A percentile compares a stretch with the other conserved stretches of the same genome.
phyloP scores from a whole-genome alignment of 225 moss, liverwort and hornwort genomes.

The Straminergon stramineum region DNA sequence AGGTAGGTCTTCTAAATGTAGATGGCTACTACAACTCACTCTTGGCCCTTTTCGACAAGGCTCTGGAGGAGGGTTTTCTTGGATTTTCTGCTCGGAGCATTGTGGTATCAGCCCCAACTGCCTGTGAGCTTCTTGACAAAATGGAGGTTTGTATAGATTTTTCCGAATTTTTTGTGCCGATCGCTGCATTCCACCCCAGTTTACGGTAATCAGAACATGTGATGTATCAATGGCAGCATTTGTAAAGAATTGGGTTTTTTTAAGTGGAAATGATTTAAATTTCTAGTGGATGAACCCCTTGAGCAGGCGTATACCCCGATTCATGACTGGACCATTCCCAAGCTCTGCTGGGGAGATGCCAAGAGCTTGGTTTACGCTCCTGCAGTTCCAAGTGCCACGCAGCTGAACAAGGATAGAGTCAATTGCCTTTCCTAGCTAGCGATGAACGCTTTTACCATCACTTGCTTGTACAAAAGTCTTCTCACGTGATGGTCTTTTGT shows the following conservation, averaged over 20 bases:
- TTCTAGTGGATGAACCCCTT: not conserved
- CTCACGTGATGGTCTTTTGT: not conserved
- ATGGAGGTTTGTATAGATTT: slow-evolving; percentile 44
- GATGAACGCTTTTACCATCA: not conserved
- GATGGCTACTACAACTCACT: slow-evolving; percentile 89
- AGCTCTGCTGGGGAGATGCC: slow-evolving; percentile 32
- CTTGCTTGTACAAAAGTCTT: not conserved
- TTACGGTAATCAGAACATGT: not conserved
- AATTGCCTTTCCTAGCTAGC: not conserved
- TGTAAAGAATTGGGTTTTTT: not conserved
- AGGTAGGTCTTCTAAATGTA: slow-evolving; percentile 85
- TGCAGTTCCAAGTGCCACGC: not conserved
- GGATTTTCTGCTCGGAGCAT: slow-evolving; percentile 51
- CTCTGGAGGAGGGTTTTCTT: slow-evolving; percentile 77
- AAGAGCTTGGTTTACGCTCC: slow-evolving; percentile 1
- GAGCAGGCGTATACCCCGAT: slow-evolving; percentile 14
- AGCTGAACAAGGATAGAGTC: not conserved
- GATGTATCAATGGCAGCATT: not conserved
- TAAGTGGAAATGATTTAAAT: not conserved
- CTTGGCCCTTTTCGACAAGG: slow-evolving; percentile 73
- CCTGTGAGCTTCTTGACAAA: slow-evolving; percentile 87
- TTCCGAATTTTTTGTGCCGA: not conserved
- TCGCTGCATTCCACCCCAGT: not conserved
- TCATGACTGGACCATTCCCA: slow-evolving; percentile 25
- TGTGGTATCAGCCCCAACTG: slow-evolving; percentile 73